phyloP scores from a whole-genome alignment of 805 yeast genomes.

The Starmerella kuoi region DNA sequence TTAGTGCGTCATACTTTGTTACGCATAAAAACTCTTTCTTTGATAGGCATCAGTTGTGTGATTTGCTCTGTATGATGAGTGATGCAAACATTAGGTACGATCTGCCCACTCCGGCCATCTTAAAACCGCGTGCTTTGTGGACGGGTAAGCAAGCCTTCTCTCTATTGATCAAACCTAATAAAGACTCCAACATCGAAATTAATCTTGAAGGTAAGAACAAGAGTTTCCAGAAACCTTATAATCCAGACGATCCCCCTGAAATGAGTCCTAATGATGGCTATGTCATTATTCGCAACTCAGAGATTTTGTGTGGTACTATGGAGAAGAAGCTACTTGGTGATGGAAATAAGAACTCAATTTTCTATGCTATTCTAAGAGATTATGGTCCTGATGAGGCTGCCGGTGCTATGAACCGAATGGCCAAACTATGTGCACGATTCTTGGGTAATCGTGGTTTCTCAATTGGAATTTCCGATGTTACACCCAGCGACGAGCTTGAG shows the following conservation, averaged over 20 bases:
- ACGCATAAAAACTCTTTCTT: constrained; percentile 89
- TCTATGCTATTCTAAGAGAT: constrained; percentile 87
- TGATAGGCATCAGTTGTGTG: constrained; percentile 74
- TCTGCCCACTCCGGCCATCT: constrained; percentile 86
- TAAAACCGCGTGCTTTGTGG: constrained; percentile 85
- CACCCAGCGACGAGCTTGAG: constrained; percentile 73
- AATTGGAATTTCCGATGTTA: constrained; percentile 94
- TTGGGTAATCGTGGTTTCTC: constrained; percentile 94
- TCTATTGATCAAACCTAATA: constrained; percentile 72
- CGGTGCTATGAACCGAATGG: constrained; percentile 94
- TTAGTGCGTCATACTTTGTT: constrained; percentile 87
- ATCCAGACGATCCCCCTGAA: constrained; percentile 58
- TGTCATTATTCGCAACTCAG: constrained; percentile 79
- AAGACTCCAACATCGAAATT: constrained; percentile 61
- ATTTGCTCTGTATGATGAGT: constrained; percentile 86
- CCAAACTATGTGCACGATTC: constrained; percentile 92
- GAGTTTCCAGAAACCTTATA: constrained; percentile 66
- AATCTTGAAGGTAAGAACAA: constrained; percentile 92
- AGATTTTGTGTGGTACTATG: constrained; percentile 86
- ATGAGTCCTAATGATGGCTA: constrained; percentile 98
- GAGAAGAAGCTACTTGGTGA: constrained; percentile 94
- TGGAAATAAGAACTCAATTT: constrained; percentile 94
- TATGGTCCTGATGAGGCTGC: constrained; percentile 97
- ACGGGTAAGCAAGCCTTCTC: constrained; percentile 95
- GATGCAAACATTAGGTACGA: constrained; percentile 83